Base-by-base conservation (phyloP, 2,329 filamentous ascomycete species). In the Cladobotryum mycophilum region DNA sequence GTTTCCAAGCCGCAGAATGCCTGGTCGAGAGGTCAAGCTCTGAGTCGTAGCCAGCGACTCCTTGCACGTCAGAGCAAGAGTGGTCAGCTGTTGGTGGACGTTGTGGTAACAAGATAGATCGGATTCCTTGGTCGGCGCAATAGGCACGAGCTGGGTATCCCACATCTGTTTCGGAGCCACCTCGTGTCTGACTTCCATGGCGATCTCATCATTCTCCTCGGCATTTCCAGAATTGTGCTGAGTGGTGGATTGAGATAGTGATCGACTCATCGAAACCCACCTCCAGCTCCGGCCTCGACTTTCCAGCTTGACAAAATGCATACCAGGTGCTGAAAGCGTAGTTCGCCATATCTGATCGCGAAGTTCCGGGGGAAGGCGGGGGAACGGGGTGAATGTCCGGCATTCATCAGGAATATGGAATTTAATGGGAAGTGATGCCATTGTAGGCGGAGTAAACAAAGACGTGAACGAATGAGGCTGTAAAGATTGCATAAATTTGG, bases 261-360 rank as follows among this genome's bases (percentile, higher is more conserved):
- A 47, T 20, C 15, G 50, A 43, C 42, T 45, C 36, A 48, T 11
- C 22, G 48, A 48, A 35, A 53, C 44, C 64, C 63, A 67, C 25
- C 52, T 57, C 42, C 59, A 60, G 35, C 52, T 49, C 5, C 55
- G 47, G 15, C 57, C 59, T 7, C 51, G 46, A 6, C 56, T 55
- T 12, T 62, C 51, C 6, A 68, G 55, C 47, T 60, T 63, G 49
- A 70, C 56, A 38, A 68, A 70, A 38, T 68, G 63, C 57, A 70
- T 63, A 22, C 67, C 68, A 1, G 67, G 65, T 9, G 62, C 58
- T 2, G 59, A 53, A 9, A 70, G 51, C 18, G 62, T 60, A 17
- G 47, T 42, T 37, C 61, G 61, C 67, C 68, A 70, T 48, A 70
- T 67, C 36, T 64, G 60, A 25, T 63, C 58, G 30, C 67, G 67